Conservation (phyloP, 306 rosid species). For the Prunus mume region DNA sequence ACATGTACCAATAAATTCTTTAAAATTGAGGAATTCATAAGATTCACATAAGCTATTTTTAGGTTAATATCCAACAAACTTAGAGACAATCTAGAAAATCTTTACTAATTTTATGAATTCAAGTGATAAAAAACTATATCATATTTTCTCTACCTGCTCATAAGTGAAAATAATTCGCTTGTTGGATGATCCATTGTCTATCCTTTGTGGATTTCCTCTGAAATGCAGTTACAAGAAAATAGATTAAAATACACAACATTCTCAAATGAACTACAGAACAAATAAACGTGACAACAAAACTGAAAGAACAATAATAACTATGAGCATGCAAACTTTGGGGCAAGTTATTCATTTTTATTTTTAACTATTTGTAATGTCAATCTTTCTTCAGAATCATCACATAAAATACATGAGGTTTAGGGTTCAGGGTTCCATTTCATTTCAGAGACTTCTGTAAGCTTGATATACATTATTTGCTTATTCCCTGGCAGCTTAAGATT, state of each 20-base stretch:
- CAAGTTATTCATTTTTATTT: neutral
- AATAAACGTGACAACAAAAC: neutral
- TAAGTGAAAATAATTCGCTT: conserved; percentile 83
- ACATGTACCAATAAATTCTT: neutral
- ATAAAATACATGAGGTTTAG: too few species aligned
- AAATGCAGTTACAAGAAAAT: conserved; percentile 16
- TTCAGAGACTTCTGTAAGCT: too few species aligned
- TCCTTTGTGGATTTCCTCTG: conserved; percentile 99
- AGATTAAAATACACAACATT: conserved; percentile 13
- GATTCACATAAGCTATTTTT: neutral
- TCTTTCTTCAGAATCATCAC: neutral
- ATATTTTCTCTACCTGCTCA: conserved; percentile 64
- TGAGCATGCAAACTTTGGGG: neutral
- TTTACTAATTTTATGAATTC: neutral
- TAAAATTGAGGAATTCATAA: neutral
- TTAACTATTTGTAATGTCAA: neutral
- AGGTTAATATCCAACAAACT: neutral
- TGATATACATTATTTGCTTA: neutral
- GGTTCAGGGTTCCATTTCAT: too few species aligned
- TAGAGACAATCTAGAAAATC: conserved; percentile 1
- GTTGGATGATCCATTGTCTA: conserved; percentile 82
- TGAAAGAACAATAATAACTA: neutral
- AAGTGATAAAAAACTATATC: neutral
- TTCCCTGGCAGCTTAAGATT: neutral
- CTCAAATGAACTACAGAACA: neutral